These are phyloP conservation scores for Podaxis sp. DNA, from an alignment of 768 basidiomycete species.

Conservation along the genomic window DNA sequence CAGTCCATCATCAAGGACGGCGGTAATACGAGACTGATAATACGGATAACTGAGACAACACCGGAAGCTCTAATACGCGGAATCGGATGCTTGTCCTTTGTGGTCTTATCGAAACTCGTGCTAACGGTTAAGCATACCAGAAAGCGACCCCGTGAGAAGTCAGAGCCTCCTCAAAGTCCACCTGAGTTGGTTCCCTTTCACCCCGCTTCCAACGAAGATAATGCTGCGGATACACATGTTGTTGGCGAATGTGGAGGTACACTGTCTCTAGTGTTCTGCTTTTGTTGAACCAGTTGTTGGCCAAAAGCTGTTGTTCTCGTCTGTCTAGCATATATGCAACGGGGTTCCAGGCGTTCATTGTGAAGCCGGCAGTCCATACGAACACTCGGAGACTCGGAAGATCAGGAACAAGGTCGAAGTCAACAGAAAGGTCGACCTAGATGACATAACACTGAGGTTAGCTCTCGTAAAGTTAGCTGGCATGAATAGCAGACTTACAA, in stretches of 20 bases:
- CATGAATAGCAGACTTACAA: neutral
- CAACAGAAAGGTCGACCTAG: neutral
- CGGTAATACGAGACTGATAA: too few species aligned
- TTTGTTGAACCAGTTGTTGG: neutral
- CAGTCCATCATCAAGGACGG: too few species aligned
- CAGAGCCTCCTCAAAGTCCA: neutral
- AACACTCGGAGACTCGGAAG: neutral
- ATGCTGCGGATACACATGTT: neutral
- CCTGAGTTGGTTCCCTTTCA: neutral
- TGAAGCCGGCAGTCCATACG: conserved; percentile 3
- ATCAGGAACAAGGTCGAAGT: neutral
- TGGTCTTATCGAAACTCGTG: too few species aligned
- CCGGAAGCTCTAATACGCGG: too few species aligned
- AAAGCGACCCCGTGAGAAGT: neutral
- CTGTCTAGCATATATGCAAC: neutral
- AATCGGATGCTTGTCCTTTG: too few species aligned
- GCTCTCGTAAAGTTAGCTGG: neutral
- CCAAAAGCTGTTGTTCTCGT: neutral
- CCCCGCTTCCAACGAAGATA: conserved; percentile 2
- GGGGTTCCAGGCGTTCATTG: neutral
- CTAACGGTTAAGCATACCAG: neutral
- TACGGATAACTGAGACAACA: too few species aligned
- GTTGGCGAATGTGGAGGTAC: neutral
- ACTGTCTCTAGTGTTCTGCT: neutral
- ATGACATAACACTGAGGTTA: neutral